A percentile compares a stretch with the other conserved stretches of the same genome.
These are phyloP conservation scores for Rhizophlyctis rosea DNA, from an alignment of 192 early-diverging fungal genomes.

Conservation along the genomic window DNA sequence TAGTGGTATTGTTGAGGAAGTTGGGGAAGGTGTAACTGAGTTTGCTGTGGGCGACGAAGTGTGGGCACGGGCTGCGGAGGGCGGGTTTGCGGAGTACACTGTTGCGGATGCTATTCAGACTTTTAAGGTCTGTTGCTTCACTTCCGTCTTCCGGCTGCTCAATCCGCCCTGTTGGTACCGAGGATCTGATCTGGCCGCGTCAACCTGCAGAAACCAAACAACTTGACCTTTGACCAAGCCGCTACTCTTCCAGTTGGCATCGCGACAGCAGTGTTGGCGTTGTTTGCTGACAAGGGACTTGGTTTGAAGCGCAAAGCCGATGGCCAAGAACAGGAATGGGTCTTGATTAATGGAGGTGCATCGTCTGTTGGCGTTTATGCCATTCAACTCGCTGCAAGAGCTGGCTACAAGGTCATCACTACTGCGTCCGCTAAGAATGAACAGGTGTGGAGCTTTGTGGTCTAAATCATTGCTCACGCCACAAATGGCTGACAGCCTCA, in stretches of 20 bases:
- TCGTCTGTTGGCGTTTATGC: slow-evolving; percentile 17
- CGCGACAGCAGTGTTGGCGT: slow-evolving; percentile 3
- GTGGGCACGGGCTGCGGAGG: background rate
- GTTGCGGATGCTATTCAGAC: background rate
- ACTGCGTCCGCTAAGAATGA: slow-evolving; percentile 20
- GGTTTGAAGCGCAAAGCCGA: slow-evolving; percentile 5
- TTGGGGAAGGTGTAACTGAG: slow-evolving; percentile 5
- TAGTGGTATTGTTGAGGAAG: slow-evolving; percentile 9
- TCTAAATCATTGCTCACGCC: too few species aligned
- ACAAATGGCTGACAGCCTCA: too few species aligned
- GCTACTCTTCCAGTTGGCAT: slow-evolving; percentile 10
- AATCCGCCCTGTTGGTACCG: too few species aligned
- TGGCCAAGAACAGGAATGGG: slow-evolving; percentile 16
- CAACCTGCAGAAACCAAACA: slow-evolving; percentile 14
- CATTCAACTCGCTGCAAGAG: slow-evolving; percentile 22
- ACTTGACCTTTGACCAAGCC: slow-evolving; percentile 21
- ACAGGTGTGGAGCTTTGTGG: too few species aligned
- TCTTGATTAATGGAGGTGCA: slow-evolving; percentile 25
- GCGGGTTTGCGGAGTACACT: slow-evolving; percentile 18
- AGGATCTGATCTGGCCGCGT: too few species aligned
- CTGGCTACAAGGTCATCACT: slow-evolving; percentile 22
- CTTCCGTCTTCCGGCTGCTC: too few species aligned
- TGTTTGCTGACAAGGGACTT: slow-evolving; percentile 14
- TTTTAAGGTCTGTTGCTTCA: slow-evolving; percentile 1
- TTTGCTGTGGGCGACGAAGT: slow-evolving; percentile 22